phyloP scores from a whole-genome alignment of 805 yeast species.

The Lipomyces mesembrius region DNA sequence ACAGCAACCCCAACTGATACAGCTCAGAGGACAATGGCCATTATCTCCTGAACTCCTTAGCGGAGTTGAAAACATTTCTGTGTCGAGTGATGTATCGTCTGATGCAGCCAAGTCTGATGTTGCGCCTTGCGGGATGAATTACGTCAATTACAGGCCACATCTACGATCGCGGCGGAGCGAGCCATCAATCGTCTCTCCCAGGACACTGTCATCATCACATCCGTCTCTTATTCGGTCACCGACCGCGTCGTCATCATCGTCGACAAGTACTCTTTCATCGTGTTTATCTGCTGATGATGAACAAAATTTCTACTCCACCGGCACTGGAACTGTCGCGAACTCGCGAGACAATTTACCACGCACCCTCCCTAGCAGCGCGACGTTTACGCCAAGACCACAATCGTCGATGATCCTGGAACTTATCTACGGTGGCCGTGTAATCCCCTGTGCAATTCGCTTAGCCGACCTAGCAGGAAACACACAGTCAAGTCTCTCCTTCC shows the following conservation, averaged over 20 bases:
- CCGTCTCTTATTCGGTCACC: conserved; percentile 2
- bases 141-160: conserved; percentile 9
- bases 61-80: not conserved
- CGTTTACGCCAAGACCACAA: conserved; percentile 3
- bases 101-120: not conserved
- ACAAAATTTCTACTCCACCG: conserved; percentile 10
- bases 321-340: not conserved
- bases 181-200: not conserved
- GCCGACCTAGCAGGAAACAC: conserved; percentile 11
- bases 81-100: not conserved
- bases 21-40: conserved; percentile 3
- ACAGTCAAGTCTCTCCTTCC: conserved; percentile 20
- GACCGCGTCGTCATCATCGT: conserved; percentile 8
- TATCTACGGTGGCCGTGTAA: not conserved
- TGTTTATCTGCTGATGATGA: conserved; percentile 2
- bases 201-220: not conserved
- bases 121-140: not conserved
- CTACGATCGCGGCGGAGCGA: not conserved
- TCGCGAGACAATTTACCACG: conserved; percentile 12
- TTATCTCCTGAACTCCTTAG: not conserved
- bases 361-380: conserved; percentile 12
- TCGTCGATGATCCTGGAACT: conserved; percentile 10
- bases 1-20: not conserved
- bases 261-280: conserved; percentile 1
- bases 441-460: conserved; percentile 14